Percentiles rank a stretch among this genome's conserved stretches.
Evolutionary conservation across 2,329 filamentous ascomycete species (phyloP).

Genomic region (Phoma herbarum): DNA sequence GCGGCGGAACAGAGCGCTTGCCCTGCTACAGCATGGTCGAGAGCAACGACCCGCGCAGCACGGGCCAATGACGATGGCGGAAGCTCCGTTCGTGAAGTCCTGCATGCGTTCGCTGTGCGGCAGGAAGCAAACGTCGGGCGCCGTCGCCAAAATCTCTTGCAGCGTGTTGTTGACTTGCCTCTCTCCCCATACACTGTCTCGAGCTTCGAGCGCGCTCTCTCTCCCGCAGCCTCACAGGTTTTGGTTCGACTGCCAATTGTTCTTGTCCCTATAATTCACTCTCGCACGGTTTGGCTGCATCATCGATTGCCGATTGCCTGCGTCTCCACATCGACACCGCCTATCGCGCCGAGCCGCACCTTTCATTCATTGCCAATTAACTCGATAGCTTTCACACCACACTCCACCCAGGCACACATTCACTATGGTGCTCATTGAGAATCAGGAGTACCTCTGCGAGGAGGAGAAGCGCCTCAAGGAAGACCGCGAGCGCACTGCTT

Average conservation of each 20-base stretch:
- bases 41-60: conserved; percentile 37
- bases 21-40: conserved; percentile 28
- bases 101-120: conserved; percentile 39
- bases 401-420: conserved; percentile 21
- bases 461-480: conserved; percentile 91
- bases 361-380: conserved; percentile 20
- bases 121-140: conserved; percentile 29
- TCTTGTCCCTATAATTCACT: conserved; percentile 21
- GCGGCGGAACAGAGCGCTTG: conserved; percentile 10
- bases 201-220: conserved; percentile 20
- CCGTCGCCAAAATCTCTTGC: conserved; percentile 29
- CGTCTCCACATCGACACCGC: conserved; percentile 35
- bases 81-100: conserved; percentile 40
- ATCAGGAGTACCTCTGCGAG: conserved; percentile 84
- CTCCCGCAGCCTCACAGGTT: conserved; percentile 11
- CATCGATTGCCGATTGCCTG: conserved; percentile 34
- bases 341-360: conserved; percentile 29
- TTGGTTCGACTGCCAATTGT: conserved; percentile 12
- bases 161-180: conserved; percentile 17
- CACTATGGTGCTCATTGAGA: conserved; percentile 87
- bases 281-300: conserved; percentile 27
- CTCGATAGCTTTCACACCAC: conserved; percentile 14
- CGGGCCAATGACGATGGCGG: conserved; percentile 41
- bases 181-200: conserved; percentile 20
- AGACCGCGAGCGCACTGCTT: conserved; percentile 82